A percentile compares a stretch with the other conserved stretches of the same genome.
These are phyloP conservation scores for Coniochaeta sp. DNA, from an alignment of 2,329 filamentous ascomycete genomes.

Conservation along the genomic window DNA sequence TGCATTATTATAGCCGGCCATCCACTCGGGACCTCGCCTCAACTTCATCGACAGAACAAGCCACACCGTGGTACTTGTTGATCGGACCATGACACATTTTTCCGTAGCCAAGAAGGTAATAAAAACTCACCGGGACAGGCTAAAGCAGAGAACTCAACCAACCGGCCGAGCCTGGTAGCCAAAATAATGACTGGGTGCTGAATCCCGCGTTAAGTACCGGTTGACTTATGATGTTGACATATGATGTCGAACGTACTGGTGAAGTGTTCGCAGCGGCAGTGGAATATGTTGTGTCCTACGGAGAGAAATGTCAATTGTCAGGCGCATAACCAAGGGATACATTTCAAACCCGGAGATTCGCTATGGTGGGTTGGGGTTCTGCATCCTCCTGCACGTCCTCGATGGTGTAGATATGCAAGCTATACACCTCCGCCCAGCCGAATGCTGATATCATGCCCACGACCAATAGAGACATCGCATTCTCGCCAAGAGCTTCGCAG, in stretches of 20 bases:
- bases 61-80: neutral
- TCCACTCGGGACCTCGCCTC: neutral
- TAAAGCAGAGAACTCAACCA: neutral
- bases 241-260: no score
- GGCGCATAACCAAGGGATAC: neutral
- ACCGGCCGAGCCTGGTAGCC: neutral
- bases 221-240: neutral
- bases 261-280: neutral
- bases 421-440: neutral
- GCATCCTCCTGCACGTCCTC: neutral
- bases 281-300: neutral
- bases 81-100: neutral
- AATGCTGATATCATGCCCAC: neutral
- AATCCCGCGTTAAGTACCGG: neutral
- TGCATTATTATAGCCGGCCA: neutral
- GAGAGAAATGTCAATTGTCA: neutral
- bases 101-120: neutral
- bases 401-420: neutral
- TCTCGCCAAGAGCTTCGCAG: neutral
- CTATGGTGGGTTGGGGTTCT: neutral
- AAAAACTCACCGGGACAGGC: neutral
- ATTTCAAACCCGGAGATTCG: neutral
- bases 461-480: neutral
- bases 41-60: neutral
- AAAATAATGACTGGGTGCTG: neutral